These are phyloP conservation scores for Botrytis pseudocinerea DNA, from an alignment of 2,329 filamentous ascomycete genomes.

Conservation along the genomic window DNA sequence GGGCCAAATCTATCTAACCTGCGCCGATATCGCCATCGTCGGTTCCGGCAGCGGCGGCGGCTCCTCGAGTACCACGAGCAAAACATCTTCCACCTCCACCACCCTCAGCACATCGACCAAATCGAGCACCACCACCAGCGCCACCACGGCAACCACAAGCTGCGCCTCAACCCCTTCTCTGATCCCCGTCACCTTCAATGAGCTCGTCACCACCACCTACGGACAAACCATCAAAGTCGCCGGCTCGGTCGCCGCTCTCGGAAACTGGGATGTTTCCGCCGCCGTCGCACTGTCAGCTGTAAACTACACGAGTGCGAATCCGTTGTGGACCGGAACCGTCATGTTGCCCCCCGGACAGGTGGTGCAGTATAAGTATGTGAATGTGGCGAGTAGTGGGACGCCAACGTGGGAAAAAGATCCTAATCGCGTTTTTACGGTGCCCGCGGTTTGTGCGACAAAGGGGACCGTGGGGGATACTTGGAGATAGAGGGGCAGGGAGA, in stretches of 20 bases:
- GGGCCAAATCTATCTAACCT: constrained; percentile 53
- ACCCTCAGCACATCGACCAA: constrained; percentile 23
- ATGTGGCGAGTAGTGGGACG: constrained; percentile 53
- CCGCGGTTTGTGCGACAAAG: constrained; percentile 31
- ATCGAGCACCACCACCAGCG: not conserved
- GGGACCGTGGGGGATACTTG: constrained; percentile 32
- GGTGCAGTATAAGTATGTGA: constrained; percentile 70
- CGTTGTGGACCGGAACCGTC: constrained; percentile 61
- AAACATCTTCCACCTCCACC: constrained; percentile 22
- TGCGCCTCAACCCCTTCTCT: constrained; percentile 45
- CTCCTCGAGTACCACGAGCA: constrained; percentile 25
- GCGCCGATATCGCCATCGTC: constrained; percentile 52
- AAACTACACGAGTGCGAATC: constrained; percentile 60
- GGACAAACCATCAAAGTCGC: constrained; percentile 67
- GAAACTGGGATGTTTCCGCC: constrained; percentile 58
- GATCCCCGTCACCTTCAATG: constrained; percentile 63
- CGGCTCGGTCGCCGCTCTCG: constrained; percentile 60
- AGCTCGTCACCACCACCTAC: constrained; percentile 54
- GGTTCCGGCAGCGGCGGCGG: constrained; percentile 3
- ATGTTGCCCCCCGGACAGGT: constrained; percentile 54
- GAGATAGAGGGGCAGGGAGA: constrained; percentile 17
- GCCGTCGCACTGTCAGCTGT: constrained; percentile 60
- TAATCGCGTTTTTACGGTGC: constrained; percentile 37
- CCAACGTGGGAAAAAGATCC: constrained; percentile 64
- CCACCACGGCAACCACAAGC: constrained; percentile 43